phyloP scores from a whole-genome alignment of 164 flowering plant species.

The Platanus orientalis region DNA sequence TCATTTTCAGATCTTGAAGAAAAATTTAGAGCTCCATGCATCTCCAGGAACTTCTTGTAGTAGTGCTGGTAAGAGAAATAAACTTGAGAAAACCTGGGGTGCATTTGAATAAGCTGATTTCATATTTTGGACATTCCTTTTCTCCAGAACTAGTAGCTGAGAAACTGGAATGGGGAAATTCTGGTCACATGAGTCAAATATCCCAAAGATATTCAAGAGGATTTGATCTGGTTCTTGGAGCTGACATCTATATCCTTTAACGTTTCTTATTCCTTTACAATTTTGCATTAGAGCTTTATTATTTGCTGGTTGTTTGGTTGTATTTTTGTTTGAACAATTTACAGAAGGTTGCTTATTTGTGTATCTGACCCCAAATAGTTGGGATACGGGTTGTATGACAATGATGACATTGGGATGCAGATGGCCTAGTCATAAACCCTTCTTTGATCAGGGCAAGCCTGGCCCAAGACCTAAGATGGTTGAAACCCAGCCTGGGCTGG shows the following conservation, averaged over 20 bases:
- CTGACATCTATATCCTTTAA: slow-evolving; percentile 93
- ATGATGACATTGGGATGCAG: too few species aligned
- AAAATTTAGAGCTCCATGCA: slow-evolving; percentile 68
- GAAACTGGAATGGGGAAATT: slow-evolving; percentile 89
- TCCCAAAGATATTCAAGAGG: slow-evolving; percentile 46
- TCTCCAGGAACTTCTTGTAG: slow-evolving; percentile 28
- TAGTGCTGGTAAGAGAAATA: slow-evolving; percentile 47
- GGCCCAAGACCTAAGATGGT: too few species aligned
- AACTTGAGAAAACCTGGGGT: slow-evolving; percentile 3
- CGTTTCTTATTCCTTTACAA: neutral
- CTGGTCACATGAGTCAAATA: slow-evolving; percentile 51
- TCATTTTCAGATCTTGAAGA: slow-evolving; percentile 66
- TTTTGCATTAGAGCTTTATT: neutral
- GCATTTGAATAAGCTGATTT: slow-evolving; percentile 5
- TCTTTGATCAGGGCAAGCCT: too few species aligned
- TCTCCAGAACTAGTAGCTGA: slow-evolving; percentile 53
- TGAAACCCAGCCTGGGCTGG: too few species aligned
- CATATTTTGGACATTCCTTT: slow-evolving; percentile 7
- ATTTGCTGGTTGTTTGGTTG: neutral
- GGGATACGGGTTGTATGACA: too few species aligned
- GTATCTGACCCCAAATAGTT: too few species aligned
- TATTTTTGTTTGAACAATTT: neutral
- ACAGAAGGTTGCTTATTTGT: too few species aligned
- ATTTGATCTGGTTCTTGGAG: slow-evolving; percentile 94
- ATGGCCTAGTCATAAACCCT: too few species aligned